Base-by-base conservation (phyloP, 1,284 basidiomycete genomes). In the Sanghuangporus sanghuang region DNA sequence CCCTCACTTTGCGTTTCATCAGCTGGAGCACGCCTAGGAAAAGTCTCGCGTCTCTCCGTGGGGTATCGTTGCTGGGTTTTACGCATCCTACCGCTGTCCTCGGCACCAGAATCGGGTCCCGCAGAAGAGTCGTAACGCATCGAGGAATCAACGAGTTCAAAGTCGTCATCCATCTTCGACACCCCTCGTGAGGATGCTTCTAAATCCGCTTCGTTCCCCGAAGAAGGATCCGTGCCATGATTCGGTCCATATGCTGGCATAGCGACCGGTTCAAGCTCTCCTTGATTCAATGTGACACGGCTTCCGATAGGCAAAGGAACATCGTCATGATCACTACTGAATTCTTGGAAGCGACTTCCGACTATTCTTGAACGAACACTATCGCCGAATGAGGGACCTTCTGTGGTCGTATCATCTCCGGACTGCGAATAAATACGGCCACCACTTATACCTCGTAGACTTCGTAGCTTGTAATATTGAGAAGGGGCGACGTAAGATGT, bases 401-500 rank as follows among this genome's bases (percentile, higher is more conserved):
- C 65, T 59, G 61, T 65, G 44, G 68, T 69, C 14, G 59, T 61
- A 36, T 71, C 71, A 5, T 68, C 68, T 61, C 81, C 80, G 12
- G 80, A 63, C 23, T 66, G 35, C n/a, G 67, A 68, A 23, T 38
- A 75, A 64, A 86, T 83, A 23, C 81, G 78, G 5, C 85, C 85
- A n/a, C 82, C 83, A 60, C 76, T 85, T 40, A 90, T 77, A 11
- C 85, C 86, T 64, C 77, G 79, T 3, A 90, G 77, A 38, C 80
- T 78, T 42, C 85, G 79, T 40, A 91, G 80, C 69, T 86, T 86
- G 76, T 91, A 91, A 71, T 88, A 91, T 62, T 85, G 82, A 3
- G 87, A 90, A 12, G 89, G 89, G n/a, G 87, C 87, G 14, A 90
- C 84, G 69, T 89, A 91, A 2, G 87, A 87, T 3, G 85, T 87